These are phyloP conservation scores for Boletus subcaerulescens DNA, from an alignment of 768 basidiomycete species.

Conservation along the genomic window DNA sequence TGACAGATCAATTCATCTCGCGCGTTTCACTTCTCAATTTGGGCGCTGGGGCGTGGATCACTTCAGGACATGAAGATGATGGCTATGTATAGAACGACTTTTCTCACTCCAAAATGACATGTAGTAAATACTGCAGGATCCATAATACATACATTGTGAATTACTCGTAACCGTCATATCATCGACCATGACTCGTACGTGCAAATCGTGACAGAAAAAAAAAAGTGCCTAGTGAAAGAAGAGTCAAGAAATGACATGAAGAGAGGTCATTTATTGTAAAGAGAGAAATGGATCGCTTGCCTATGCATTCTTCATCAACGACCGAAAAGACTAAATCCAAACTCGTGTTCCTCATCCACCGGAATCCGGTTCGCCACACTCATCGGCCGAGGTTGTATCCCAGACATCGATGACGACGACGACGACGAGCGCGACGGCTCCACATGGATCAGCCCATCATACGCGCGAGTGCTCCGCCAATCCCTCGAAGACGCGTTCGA, in stretches of 20 bases:
- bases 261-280: no score
- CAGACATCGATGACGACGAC: constrained; percentile 4
- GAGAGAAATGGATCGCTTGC: background rate
- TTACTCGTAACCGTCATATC: background rate
- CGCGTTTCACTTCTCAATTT: no score
- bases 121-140: constrained; percentile 17
- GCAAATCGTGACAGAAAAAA: constrained; percentile 2
- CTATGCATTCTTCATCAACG: background rate
- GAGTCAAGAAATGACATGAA: background rate
- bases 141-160: constrained; percentile 11
- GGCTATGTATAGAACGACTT: no score
- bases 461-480: constrained; percentile 10
- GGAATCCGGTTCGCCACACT: constrained; percentile 20
- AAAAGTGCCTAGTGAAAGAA: no score
- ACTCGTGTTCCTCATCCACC: constrained; percentile 13
- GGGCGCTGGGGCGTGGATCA: no score
- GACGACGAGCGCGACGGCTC: constrained; percentile 20
- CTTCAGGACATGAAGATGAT: no score
- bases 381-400: constrained; percentile 5
- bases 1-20: no score
- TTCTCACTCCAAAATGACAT: no score
- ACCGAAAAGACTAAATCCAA: constrained; percentile 4
- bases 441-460: constrained; percentile 7
- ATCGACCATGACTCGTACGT: constrained; percentile 7
- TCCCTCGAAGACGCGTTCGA: constrained; percentile 12